Conservation (phyloP, 305 asterid genomes). For the Rubia tinctorum region DNA sequence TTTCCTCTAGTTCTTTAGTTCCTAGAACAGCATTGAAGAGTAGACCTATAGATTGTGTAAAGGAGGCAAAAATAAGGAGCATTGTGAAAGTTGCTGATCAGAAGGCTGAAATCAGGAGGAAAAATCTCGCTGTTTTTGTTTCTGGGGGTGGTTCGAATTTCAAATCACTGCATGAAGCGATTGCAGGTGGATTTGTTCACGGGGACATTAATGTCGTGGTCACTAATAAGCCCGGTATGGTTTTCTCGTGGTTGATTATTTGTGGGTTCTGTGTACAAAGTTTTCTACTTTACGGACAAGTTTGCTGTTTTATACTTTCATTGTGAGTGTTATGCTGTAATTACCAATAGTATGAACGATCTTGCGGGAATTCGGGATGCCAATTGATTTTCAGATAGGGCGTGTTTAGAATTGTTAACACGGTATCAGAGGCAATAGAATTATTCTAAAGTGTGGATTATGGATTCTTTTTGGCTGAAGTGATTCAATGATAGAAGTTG, state of each 20-base stretch:
- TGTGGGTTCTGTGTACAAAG: background rate
- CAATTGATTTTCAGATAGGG: background rate
- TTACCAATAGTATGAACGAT: background rate
- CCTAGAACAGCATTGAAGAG: constrained; percentile 23
- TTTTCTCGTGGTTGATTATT: background rate
- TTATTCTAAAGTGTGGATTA: background rate
- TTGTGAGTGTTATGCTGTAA: background rate
- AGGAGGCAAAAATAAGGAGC: constrained; percentile 16
- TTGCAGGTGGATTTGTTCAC: constrained; percentile 44
- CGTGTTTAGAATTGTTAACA: background rate
- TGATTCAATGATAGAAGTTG: background rate
- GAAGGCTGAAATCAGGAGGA: constrained; percentile 37
- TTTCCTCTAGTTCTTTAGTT: constrained; percentile 9
- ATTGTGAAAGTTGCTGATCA: constrained; percentile 17
- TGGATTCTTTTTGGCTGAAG: background rate
- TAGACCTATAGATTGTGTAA: constrained; percentile 26
- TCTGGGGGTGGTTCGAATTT: constrained; percentile 99
- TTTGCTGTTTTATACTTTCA: background rate
- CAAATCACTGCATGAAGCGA: constrained; percentile 68
- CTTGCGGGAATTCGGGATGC: background rate
- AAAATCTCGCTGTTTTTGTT: constrained; percentile 79
- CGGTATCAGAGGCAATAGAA: background rate
- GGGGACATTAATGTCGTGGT: constrained; percentile 71
- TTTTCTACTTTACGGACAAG: background rate
- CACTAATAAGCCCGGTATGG: constrained; percentile 49